Evolutionary conservation across 2,329 filamentous ascomycete genomes (phyloP).

Genomic region (Arthrobotrys pseudoclavata): DNA sequence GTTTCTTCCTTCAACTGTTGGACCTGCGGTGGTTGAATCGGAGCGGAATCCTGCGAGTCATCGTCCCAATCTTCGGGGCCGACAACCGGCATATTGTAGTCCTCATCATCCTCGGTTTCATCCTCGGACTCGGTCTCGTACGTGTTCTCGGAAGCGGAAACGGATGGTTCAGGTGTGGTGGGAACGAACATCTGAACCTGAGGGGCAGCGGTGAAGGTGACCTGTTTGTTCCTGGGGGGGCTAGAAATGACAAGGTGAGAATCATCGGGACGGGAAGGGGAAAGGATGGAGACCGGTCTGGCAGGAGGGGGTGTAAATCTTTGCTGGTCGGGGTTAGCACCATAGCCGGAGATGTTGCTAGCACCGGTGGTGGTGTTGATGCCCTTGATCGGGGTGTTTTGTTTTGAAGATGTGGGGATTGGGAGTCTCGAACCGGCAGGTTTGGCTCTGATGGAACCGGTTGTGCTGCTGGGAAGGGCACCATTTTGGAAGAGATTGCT

Average conservation of each 20-base stretch:
- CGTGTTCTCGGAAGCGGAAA: slow-evolving; percentile 90
- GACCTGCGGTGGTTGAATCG: slow-evolving; percentile 79
- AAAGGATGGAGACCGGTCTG: slow-evolving; percentile 63
- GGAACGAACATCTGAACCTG: slow-evolving; percentile 98
- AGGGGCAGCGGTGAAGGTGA: slow-evolving; percentile 94
- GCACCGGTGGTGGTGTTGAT: slow-evolving; percentile 68
- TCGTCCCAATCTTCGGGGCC: slow-evolving; percentile 87
- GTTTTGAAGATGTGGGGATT: slow-evolving; percentile 72
- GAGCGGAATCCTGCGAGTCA: slow-evolving; percentile 71
- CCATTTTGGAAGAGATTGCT: slow-evolving; percentile 99
- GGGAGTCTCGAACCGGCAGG: slow-evolving; percentile 77
- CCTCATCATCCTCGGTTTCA: slow-evolving; percentile 71
- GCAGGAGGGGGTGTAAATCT: slow-evolving; percentile 62
- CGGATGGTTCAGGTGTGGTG: slow-evolving; percentile 95
- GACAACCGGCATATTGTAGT: slow-evolving; percentile 92
- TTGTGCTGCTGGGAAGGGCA: slow-evolving; percentile 77
- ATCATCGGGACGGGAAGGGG: slow-evolving; percentile 60
- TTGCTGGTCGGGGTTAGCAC: slow-evolving; percentile 44
- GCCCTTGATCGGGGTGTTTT: slow-evolving; percentile 72
- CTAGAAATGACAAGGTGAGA: slow-evolving; percentile 71
- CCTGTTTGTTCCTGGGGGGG: slow-evolving; percentile 91
- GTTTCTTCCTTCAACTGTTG: slow-evolving; percentile 65
- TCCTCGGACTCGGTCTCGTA: slow-evolving; percentile 80
- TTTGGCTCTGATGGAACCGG: slow-evolving; percentile 74
- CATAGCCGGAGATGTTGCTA: slow-evolving; percentile 68